Conservation (phyloP, 106 monocot species). For the Acanthochlamys bracteata region DNA sequence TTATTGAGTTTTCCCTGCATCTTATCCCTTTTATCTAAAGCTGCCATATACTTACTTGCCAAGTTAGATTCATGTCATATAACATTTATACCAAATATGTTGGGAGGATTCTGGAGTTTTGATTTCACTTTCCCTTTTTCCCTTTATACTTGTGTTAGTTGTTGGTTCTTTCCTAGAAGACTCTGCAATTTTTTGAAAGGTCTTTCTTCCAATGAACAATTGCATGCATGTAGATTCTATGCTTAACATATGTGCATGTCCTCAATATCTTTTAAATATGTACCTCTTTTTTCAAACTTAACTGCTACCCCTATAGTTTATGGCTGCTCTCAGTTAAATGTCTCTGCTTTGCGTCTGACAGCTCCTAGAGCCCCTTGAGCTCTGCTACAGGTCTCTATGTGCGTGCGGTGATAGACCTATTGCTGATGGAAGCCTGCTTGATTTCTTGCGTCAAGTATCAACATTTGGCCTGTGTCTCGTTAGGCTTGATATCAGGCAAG, state of each 20-base stretch:
- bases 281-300: too few relatives aligned
- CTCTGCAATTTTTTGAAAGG: too few relatives aligned
- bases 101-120: too few relatives aligned
- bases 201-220: neutral
- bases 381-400: constrained; percentile 60
- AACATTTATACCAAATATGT: too few relatives aligned
- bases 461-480: constrained; percentile 93
- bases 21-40: too few relatives aligned
- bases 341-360: constrained; percentile 8
- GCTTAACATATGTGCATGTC: neutral
- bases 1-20: too few relatives aligned
- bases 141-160: too few relatives aligned
- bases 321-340: neutral
- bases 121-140: too few relatives aligned
- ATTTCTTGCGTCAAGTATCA: constrained; percentile 71
- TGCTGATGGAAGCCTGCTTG: constrained; percentile 83
- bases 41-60: too few relatives aligned
- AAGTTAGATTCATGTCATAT: too few relatives aligned
- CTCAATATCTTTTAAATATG: neutral
- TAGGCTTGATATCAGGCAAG: constrained; percentile 97
- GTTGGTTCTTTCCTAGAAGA: too few relatives aligned
- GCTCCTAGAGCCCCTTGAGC: constrained; percentile 84
- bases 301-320: too few relatives aligned
- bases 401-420: constrained; percentile 40
- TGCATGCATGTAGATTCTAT: neutral